Base-by-base conservation (phyloP, 2,329 filamentous ascomycete genomes). In the Pseudocercospora vitis region DNA sequence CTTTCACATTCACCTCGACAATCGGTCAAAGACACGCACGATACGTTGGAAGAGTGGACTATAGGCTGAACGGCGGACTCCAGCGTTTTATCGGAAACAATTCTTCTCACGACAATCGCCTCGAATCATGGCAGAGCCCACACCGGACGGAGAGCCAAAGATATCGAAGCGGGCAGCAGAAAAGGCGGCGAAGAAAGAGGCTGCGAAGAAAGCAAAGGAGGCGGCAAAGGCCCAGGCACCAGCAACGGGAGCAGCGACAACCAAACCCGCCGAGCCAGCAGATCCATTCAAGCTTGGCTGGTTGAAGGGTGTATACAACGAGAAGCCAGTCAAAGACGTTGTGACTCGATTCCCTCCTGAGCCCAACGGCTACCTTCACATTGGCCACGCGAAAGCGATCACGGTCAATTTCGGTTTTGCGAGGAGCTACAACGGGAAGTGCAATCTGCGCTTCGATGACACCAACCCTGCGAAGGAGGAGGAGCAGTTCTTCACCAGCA, bases 351-450 rank as follows among this genome's bases (percentile, higher is more conserved):
- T 79, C 55, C 77, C 77, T 0, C 77, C 77, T 23, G 77, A 79
- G 73, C 94, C 94, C 44, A 97, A 97, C 71, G 94, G 92, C 50
- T 96, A 87, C 70, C 81, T 96, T 7, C 91, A 96, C 69, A 88
- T 97, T 63, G 92, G 92, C 16, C 94, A 97, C 70, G 88, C 88
- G 61, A 97, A 97, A 76, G 92, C 94, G 18, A 96, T 97, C 70
- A 87, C 90, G 0, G 84, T 97, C 71, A 96, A 97, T 74, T 97
- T 97, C 74, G 92, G 92, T 5, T 97, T 96, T 70, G 92, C 94
- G 11, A 84, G 82, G 67, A 85, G 86, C 67, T 88, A 95, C 69
- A 87, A 87, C 29, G 92, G 92, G 54, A 78, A 85, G 57, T 88
- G 84, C 71, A 86, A 87, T 66, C 73, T 91, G 57, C 81, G 92